Conservation (phyloP, 1,139 yeast species). For the Scheffersomyces insectosa region DNA sequence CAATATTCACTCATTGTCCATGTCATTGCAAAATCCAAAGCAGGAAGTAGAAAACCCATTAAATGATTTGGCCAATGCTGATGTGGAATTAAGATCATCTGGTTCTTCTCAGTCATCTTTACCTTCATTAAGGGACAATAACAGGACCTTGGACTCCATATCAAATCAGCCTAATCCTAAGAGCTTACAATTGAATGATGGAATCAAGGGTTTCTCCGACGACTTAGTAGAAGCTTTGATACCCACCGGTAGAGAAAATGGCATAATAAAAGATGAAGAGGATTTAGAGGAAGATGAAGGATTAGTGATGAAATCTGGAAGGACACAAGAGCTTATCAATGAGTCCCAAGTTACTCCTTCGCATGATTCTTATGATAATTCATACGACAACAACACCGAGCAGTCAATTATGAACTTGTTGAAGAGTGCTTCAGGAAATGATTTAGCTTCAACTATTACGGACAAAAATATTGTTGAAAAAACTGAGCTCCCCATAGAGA, state of each 20-base stretch:
- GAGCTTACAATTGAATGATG: constrained; percentile 44
- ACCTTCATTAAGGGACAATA: constrained; percentile 40
- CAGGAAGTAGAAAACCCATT: constrained; percentile 35
- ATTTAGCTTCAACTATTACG: constrained; percentile 1
- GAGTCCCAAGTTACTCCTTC: constrained; percentile 16
- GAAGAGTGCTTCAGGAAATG: constrained; percentile 16
- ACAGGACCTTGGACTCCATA: constrained; percentile 33
- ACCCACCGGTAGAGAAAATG: constrained; percentile 2
- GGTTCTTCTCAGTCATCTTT: constrained; percentile 49
- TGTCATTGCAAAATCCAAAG: constrained; percentile 29
- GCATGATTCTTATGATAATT: constrained; percentile 35
- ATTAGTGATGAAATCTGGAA: background rate
- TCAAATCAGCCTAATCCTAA: constrained; percentile 21
- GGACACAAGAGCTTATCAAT: background rate
- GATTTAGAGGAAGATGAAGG: background rate
- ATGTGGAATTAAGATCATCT: constrained; percentile 34
- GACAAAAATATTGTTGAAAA: background rate
- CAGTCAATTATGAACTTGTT: constrained; percentile 45
- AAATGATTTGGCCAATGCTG: constrained; percentile 31
- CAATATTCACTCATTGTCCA: constrained; percentile 39
- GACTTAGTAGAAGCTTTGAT: constrained; percentile 37
- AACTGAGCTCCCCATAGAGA: background rate
- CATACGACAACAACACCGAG: constrained; percentile 38
- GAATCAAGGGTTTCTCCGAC: constrained; percentile 47
- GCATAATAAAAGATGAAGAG: background rate